Conservation (phyloP, 768 basidiomycete genomes). For the Leccinum subtestaceum region DNA sequence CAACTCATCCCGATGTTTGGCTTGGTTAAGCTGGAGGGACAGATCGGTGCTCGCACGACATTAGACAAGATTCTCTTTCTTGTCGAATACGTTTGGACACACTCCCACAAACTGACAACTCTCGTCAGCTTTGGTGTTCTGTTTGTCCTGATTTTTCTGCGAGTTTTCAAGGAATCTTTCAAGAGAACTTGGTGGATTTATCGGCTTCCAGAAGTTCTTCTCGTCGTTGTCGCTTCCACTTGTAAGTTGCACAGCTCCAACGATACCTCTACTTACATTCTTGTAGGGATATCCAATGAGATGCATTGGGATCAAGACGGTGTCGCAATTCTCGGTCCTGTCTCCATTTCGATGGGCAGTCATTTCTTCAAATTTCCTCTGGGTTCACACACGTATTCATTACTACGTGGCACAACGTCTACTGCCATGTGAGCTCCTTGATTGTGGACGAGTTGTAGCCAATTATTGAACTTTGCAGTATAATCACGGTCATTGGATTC, state of each 20-base stretch:
- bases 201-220: slow-evolving; percentile 84
- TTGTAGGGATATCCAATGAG: slow-evolving; percentile 61
- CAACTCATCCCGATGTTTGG: slow-evolving; percentile 92
- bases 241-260: slow-evolving; percentile 42
- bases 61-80: slow-evolving; percentile 80
- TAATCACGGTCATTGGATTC: slow-evolving; percentile 85
- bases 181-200: slow-evolving; percentile 68
- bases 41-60: slow-evolving; percentile 61
- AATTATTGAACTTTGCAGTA: slow-evolving; percentile 35
- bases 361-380: slow-evolving; percentile 78
- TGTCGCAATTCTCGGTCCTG: slow-evolving; percentile 79
- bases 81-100: slow-evolving; percentile 50
- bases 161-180: slow-evolving; percentile 57
- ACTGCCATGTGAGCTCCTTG: slow-evolving; percentile 62
- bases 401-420: slow-evolving; percentile 76
- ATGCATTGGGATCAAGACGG: slow-evolving; percentile 76
- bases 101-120: slow-evolving; percentile 66
- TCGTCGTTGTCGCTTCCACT: slow-evolving; percentile 83
- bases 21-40: slow-evolving; percentile 52
- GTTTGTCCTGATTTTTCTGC: slow-evolving; percentile 56
- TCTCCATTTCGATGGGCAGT: slow-evolving; percentile 58
- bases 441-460: not conserved
- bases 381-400: slow-evolving; percentile 52
- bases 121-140: slow-evolving; percentile 74
- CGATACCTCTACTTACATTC: not conserved